Evolutionary conservation across 495 filamentous ascomycete species (phyloP).

Genomic region (Usnea hakonensis): DNA sequence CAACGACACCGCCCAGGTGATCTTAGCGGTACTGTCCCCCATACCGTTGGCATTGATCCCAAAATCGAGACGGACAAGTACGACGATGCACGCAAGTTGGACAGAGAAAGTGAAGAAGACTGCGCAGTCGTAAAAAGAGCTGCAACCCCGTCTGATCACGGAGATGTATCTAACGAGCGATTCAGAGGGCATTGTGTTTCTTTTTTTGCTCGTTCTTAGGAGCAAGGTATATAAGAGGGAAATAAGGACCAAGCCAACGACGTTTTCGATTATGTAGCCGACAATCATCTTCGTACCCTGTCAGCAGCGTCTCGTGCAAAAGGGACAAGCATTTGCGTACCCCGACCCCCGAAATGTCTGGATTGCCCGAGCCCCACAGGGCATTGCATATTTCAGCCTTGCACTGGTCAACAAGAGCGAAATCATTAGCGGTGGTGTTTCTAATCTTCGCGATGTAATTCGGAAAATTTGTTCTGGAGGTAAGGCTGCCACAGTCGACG

Average conservation of each 20-base stretch:
- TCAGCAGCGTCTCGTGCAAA: conserved; percentile 2
- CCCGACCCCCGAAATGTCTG: conserved; percentile 27
- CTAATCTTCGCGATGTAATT: conserved; percentile 20
- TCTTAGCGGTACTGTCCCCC: conserved; percentile 28
- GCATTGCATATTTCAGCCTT: conserved; percentile 24
- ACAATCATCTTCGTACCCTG: conserved; percentile 21
- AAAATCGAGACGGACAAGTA: conserved; percentile 29
- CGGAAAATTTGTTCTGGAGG: conserved; percentile 14
- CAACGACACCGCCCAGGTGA: conserved; percentile 28
- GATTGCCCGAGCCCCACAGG: conserved; percentile 26
- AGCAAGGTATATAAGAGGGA: conserved; percentile 1
- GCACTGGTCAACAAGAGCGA: conserved; percentile 16
- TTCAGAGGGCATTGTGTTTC: background rate
- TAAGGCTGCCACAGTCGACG: conserved; percentile 16
- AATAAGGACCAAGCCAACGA: conserved; percentile 13
- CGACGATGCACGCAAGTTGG: conserved; percentile 32
- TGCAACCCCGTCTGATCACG: conserved; percentile 9
- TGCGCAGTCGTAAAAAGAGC: conserved; percentile 27
- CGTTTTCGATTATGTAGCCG: conserved; percentile 22
- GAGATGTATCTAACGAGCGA: background rate
- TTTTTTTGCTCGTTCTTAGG: background rate
- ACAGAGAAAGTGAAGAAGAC: conserved; percentile 31
- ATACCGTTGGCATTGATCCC: conserved; percentile 27
- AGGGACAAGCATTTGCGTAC: conserved; percentile 10
- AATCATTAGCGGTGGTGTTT: conserved; percentile 12